Conservation (phyloP, 2,329 filamentous ascomycete species). For the Diaporthe vexans region DNA sequence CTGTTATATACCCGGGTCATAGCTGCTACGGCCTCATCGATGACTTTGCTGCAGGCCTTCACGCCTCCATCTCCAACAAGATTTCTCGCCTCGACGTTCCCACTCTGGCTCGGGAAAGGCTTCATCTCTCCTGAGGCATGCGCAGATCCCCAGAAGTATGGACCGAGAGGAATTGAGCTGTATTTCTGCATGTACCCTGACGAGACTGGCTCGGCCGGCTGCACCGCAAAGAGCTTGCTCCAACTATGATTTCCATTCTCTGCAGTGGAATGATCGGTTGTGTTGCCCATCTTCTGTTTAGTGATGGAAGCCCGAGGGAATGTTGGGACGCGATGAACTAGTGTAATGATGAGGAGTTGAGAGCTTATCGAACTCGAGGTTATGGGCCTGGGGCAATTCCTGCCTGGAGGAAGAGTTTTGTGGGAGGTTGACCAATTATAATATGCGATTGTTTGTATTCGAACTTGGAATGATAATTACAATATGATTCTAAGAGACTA, state of each 20-base stretch:
- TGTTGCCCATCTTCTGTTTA: slow-evolving; percentile 1
- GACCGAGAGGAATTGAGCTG: background rate
- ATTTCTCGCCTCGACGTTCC: slow-evolving; percentile 6
- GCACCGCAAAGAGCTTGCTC: background rate
- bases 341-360: too few relatives aligned
- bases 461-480: too few relatives aligned
- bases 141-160: slow-evolving; percentile 23
- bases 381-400: too few relatives aligned
- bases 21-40: slow-evolving; percentile 3
- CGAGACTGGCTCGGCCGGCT: slow-evolving; percentile 9
- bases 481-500: too few relatives aligned
- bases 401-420: too few relatives aligned
- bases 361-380: too few relatives aligned
- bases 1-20: slow-evolving; percentile 1
- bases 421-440: too few relatives aligned
- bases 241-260: background rate
- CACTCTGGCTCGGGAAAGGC: slow-evolving; percentile 7
- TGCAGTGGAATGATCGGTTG: background rate
- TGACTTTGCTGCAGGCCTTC: slow-evolving; percentile 21
- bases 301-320: background rate
- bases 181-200: slow-evolving; percentile 18
- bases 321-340: too few relatives aligned
- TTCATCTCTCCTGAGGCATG: background rate
- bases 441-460: too few relatives aligned
- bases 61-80: slow-evolving; percentile 16